Base-by-base conservation (phyloP, 345 rosid genomes). In the Carallia brachiata region DNA sequence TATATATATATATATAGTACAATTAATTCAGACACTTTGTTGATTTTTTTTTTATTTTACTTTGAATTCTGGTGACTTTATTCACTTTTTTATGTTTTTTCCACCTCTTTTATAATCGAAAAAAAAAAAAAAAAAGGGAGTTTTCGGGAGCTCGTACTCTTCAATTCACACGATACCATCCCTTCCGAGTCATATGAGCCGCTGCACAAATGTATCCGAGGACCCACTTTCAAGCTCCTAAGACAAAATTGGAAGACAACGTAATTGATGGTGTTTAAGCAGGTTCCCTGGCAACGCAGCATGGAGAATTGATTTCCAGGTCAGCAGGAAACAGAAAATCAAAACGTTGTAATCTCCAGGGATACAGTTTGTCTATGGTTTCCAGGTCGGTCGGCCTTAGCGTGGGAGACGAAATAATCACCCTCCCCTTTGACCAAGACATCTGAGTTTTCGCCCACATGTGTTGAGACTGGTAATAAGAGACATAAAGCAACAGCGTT, bases 301-400 rank as follows among this genome's bases (percentile, higher is more conserved):
- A 50, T 40, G 2, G 2, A 7, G 72, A 69, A 69, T 69, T 61
- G 72, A 61, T 69, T 59, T 32, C 3, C n/a, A 18, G 65, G 64
- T 60, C 47, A 59, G 72, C 32, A 32, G 65, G 72, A 52, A 50
- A 60, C 65, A 52, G 18, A n/a, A 31, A 60, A 60, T 56, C 34
- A 56, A 60, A 39, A 34, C 39, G 55, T 34, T 68, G 30, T 23
- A 36, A 39, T 68, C 61, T 15, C 52, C 52, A 52, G 18, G 56
- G n/a, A 36, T 28, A 9, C 12, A 56, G 60, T 56, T 56, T 27
- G 28, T 30, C 60, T 30, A n/a, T n/a, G 50, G 32, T 27, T 56
- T 56, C 60, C 27, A 56, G 31, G 32, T 30, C n/a, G 60, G 60
- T 56, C 60, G 60, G 60, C 6, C 27, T 32, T 56, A 56, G 60